phyloP scores from a whole-genome alignment of 2,329 filamentous ascomycete species.

The Fusarium miscanthi region DNA sequence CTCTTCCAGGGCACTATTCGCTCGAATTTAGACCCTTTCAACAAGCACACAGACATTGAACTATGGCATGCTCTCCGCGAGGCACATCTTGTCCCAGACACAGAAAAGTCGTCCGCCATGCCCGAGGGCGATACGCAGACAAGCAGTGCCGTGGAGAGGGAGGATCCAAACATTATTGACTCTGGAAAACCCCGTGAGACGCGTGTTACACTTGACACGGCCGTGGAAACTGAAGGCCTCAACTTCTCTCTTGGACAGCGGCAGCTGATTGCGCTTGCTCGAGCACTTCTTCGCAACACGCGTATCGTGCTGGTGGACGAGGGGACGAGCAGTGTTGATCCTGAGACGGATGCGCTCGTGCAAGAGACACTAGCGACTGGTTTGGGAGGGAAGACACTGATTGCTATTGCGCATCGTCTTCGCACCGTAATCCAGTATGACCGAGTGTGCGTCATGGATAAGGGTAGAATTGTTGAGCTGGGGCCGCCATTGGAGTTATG shows the following conservation, averaged over 20 bases:
- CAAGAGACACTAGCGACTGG: background rate
- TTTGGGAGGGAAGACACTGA: background rate
- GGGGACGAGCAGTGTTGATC: background rate
- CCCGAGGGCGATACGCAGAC: background rate
- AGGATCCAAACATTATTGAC: background rate
- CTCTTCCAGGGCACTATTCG: constrained; percentile 82
- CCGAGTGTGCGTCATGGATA: background rate
- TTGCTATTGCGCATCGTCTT: background rate
- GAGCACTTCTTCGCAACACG: background rate
- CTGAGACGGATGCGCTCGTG: background rate
- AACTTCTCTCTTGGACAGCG: background rate
- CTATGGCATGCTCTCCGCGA: background rate
- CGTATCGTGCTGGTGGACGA: background rate
- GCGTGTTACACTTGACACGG: background rate
- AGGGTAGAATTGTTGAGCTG: background rate
- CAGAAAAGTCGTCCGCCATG: background rate
- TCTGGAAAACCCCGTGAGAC: background rate
- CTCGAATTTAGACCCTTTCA: constrained; percentile 65
- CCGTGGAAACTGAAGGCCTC: background rate
- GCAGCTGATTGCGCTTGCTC: background rate
- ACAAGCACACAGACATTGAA: background rate
- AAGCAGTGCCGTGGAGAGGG: background rate
- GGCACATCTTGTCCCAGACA: background rate
- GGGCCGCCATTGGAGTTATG: background rate
- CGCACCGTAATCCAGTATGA: background rate